Evolutionary conservation across 2,329 filamentous ascomycete genomes (phyloP).

Genomic region (Aspergillus nomiae): DNA sequence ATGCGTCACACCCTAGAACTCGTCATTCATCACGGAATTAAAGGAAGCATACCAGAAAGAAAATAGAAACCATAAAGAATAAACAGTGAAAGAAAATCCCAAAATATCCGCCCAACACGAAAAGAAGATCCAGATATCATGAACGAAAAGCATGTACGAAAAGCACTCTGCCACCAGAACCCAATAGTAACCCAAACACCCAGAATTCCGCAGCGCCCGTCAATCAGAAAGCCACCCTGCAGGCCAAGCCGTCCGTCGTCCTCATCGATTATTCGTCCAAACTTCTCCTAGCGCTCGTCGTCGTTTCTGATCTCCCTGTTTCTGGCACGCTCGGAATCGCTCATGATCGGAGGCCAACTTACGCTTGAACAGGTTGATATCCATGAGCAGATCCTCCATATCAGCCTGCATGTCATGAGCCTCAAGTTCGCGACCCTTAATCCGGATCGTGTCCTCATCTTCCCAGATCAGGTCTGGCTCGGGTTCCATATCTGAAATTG

Average conservation of each 20-base stretch:
- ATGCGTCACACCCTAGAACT: conserved; percentile 12
- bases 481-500: conserved; percentile 29
- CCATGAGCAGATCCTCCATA: conserved; percentile 80
- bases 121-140: conserved; percentile 3
- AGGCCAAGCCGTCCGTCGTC: not conserved
- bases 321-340: conserved; percentile 37
- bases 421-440: conserved; percentile 44
- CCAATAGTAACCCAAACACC: not conserved
- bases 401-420: conserved; percentile 73
- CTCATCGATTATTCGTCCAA: conserved; percentile 30
- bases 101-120: conserved; percentile 7
- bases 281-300: conserved; percentile 36
- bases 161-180: conserved; percentile 1
- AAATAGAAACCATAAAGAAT: conserved; percentile 3
- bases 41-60: conserved; percentile 3
- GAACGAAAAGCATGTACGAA: not conserved
- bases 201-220: not conserved
- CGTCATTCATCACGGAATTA: conserved; percentile 15
- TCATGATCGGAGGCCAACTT: conserved; percentile 78
- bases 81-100: not conserved
- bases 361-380: conserved; percentile 76
- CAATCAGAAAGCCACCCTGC: conserved; percentile 8
- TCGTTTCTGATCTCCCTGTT: conserved; percentile 25
- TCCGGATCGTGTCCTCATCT: conserved; percentile 57
- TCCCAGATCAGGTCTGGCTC: conserved; percentile 47